Base-by-base conservation (phyloP, 371 early-diverging fungal genomes). In the Phascolomyces articulosus region DNA sequence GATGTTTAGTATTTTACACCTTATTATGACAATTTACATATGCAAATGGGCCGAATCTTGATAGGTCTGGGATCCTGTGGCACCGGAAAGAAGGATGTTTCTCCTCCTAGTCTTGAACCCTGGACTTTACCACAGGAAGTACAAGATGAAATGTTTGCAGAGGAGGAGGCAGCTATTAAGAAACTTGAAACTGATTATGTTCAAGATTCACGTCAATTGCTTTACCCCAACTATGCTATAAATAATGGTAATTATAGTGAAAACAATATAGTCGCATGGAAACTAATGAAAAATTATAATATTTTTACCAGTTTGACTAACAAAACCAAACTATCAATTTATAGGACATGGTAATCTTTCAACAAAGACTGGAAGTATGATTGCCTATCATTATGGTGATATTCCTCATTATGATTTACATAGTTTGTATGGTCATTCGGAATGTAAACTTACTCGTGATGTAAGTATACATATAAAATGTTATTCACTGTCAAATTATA, bases 401-500 rank as follows among this genome's bases (percentile, higher is more conserved):
- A 59, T 86, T 26, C 67, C 73, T 57, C 83, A 86, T 13, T 90
- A 87, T 61, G 85, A 90, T 63, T 67, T 80, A 20, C 90, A 90
- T 59, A 90, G 87, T 58, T 65, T 91, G 1, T 90, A 84, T 53
- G 91, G 91, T 9, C 51, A 49, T 13, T n/a, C 51, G 9, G 51
- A 49, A 49, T 49, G 51, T n/a, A 24, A 49, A 10, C 51, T 24
- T 13, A 49, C 51, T 16, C 75, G 84, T 18, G 69, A 83, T 4
- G 66, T 87, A 70, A 62, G 65, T n/a, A n/a, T n/a, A n/a, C n/a
- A n/a, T n/a, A n/a, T n/a, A n/a, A n/a, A n/a, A n/a, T n/a, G n/a
- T n/a, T n/a, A n/a, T n/a, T n/a, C n/a, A n/a, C n/a, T n/a, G n/a
- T n/a, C n/a, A n/a, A n/a, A n/a, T n/a, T n/a, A n/a, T n/a, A n/a